Conservation (phyloP, 306 rosid species). For the Fragaria ananassa region DNA sequence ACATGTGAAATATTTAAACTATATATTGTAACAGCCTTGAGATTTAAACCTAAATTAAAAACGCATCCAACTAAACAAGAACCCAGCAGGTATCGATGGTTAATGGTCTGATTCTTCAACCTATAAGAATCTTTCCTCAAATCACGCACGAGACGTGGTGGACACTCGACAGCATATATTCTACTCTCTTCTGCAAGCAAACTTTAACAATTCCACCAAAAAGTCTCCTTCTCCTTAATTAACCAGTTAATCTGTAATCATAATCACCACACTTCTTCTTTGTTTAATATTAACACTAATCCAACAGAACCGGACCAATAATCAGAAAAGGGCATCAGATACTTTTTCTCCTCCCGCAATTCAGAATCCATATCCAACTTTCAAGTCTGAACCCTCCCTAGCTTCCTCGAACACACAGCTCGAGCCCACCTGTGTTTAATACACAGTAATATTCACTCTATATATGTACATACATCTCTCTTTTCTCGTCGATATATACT, state of each 20-base stretch:
- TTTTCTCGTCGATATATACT: not conserved
- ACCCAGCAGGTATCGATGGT: too few species aligned
- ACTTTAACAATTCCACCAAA: not conserved
- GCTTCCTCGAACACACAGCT: not conserved
- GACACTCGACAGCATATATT: not conserved
- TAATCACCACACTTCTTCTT: not conserved
- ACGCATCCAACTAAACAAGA: rapidly evolving
- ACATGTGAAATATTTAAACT: too few species aligned
- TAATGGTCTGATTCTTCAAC: too few species aligned
- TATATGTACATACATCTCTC: not conserved
- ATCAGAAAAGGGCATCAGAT: not conserved
- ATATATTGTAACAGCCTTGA: too few species aligned
- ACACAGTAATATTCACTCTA: not conserved
- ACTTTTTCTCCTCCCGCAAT: not conserved
- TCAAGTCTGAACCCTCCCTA: not conserved
- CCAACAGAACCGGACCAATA: not conserved
- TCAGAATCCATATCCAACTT: not conserved
- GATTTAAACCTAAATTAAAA: too few species aligned
- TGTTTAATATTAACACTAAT: not conserved
- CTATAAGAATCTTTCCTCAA: not conserved
- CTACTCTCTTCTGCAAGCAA: not conserved
- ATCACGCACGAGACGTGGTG: not conserved
- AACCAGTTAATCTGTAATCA: not conserved
- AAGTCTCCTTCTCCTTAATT: not conserved
- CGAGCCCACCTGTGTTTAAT: not conserved